Percentiles rank a stretch among this genome's conserved stretches.
These are phyloP conservation scores for Camelina sativa DNA, from an alignment of 345 rosid genomes.

Conservation along the genomic window DNA sequence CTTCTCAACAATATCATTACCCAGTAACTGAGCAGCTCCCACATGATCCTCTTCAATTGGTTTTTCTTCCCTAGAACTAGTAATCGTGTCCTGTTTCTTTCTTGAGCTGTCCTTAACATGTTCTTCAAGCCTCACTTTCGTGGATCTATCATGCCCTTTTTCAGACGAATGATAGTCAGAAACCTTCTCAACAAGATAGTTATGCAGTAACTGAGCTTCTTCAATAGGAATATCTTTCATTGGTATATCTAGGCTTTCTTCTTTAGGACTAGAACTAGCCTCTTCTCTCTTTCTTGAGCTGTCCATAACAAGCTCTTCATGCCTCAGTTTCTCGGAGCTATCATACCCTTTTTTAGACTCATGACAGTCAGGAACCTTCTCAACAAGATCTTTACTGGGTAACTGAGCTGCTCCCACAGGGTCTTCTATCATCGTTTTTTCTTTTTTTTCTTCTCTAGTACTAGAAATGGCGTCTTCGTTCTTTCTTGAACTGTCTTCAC, in stretches of 20 bases:
- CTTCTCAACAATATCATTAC: constrained; percentile 44
- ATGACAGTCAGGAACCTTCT: constrained; percentile 41
- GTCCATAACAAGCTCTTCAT: constrained; percentile 48
- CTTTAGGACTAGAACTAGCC: constrained; percentile 37
- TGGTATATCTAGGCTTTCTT: constrained; percentile 23
- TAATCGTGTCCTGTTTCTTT: constrained; percentile 42
- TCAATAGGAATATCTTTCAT: constrained; percentile 38
- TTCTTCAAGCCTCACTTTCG: constrained; percentile 45
- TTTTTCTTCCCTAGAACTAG: constrained; percentile 40
- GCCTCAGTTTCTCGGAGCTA: constrained; percentile 42
- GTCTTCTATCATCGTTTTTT: constrained; percentile 32
- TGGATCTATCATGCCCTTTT: constrained; percentile 38
- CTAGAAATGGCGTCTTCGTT: constrained; percentile 42
- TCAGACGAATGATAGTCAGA: constrained; percentile 46
- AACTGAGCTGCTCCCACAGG: constrained; percentile 35
- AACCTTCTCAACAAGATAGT: constrained; percentile 44
- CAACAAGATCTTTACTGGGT: constrained; percentile 38
- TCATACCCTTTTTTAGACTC: constrained; percentile 44
- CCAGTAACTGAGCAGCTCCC: constrained; percentile 37
- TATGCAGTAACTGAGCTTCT: constrained; percentile 38
- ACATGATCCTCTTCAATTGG: constrained; percentile 32
- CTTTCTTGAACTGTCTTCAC: constrained; percentile 45
- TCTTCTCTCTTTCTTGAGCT: constrained; percentile 46
- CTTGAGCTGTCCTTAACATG: constrained; percentile 44
- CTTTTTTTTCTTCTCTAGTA: constrained; percentile 40